These are phyloP conservation scores for Mycogone perniciosa DNA, from an alignment of 2,329 filamentous ascomycete species.

Conservation along the genomic window DNA sequence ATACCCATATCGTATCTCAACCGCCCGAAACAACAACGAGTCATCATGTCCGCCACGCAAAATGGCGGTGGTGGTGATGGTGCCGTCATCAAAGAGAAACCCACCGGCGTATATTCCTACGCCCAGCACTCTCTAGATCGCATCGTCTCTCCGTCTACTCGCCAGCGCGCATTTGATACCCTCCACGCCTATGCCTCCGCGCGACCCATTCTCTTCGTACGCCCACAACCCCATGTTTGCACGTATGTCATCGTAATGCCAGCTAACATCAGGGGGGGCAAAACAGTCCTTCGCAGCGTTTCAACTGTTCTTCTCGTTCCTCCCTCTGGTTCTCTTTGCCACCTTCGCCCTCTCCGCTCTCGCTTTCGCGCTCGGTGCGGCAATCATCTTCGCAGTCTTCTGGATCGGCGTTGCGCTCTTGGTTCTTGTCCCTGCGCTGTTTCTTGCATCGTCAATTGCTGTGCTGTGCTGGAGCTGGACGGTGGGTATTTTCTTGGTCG, in stretches of 20 bases:
- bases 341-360: constrained; percentile 58
- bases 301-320: constrained; percentile 58
- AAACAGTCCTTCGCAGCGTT: constrained; percentile 55
- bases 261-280: not conserved
- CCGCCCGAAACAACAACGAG: no score
- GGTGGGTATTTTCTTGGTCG: constrained; percentile 50
- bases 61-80: no score
- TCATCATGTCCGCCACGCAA: no score
- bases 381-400: constrained; percentile 60
- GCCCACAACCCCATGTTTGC: constrained; percentile 22
- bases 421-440: constrained; percentile 61
- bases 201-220: constrained; percentile 64
- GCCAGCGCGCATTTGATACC: constrained; percentile 49
- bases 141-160: constrained; percentile 53
- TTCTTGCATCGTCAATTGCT: constrained; percentile 57
- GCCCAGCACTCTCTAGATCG: constrained; percentile 41
- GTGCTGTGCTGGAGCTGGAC: constrained; percentile 63
- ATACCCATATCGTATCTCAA: no score
- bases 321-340: constrained; percentile 63
- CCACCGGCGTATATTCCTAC: constrained; percentile 32
- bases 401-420: constrained; percentile 61
- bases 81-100: constrained; percentile 19
- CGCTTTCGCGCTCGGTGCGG: constrained; percentile 55
- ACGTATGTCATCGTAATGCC: not conserved
- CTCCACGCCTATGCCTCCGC: constrained; percentile 50